Conservation (phyloP, 345 rosid genomes). For the Brassica juncea region DNA sequence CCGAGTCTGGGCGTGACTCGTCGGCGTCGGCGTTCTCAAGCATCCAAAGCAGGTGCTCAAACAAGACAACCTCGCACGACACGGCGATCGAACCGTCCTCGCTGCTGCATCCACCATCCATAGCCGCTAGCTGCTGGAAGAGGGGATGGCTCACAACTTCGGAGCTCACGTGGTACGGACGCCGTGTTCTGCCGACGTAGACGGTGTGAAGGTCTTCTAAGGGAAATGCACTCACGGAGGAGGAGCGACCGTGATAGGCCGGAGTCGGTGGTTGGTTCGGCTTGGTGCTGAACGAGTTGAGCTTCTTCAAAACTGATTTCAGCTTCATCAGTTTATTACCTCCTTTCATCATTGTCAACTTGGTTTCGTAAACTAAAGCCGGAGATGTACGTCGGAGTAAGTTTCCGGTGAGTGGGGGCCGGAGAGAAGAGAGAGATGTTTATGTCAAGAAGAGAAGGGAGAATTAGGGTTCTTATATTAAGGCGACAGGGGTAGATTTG, state of each 20-base stretch:
- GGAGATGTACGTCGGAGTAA: conserved; percentile 21
- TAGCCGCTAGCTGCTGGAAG: conserved; percentile 48
- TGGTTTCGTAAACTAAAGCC: background rate
- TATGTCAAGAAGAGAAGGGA: conserved; percentile 13
- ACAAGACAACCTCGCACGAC: conserved; percentile 88
- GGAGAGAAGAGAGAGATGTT: conserved; percentile 1
- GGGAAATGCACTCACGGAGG: conserved; percentile 46
- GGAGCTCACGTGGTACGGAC: conserved; percentile 69
- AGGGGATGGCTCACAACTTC: conserved; percentile 56
- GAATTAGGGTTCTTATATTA: conserved; percentile 13
- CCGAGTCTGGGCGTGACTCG: conserved; percentile 64
- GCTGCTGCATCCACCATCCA: conserved; percentile 37
- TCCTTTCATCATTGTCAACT: conserved; percentile 58
- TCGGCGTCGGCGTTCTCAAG: conserved; percentile 77
- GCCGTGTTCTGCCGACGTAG: conserved; percentile 76
- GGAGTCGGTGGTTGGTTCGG: conserved; percentile 38
- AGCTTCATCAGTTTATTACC: conserved; percentile 75
- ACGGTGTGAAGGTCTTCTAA: conserved; percentile 62
- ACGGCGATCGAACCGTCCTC: conserved; percentile 52
- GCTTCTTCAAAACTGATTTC: conserved; percentile 79
- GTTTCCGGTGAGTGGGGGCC: conserved; percentile 11
- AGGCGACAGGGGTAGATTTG: conserved; percentile 20
- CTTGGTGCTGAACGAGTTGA: conserved; percentile 75
- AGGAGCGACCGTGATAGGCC: conserved; percentile 39
- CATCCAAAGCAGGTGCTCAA: conserved; percentile 98